Base-by-base conservation (phyloP, 306 rosid genomes). In the Quercus dentata region DNA sequence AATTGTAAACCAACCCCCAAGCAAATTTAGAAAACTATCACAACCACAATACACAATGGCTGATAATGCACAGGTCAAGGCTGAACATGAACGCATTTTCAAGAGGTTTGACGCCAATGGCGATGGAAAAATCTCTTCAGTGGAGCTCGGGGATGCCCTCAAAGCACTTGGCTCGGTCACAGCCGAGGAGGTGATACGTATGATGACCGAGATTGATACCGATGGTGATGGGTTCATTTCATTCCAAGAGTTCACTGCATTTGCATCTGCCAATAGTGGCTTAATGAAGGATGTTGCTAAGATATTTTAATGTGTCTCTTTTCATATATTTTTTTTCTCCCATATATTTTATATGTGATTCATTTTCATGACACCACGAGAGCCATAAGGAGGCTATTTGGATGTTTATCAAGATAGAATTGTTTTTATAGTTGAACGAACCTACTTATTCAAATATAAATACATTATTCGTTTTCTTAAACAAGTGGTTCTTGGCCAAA, bases 201-300 rank as follows among this genome's bases (percentile, higher is more conserved):
- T 94, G 98, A 94, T 94, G 98, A 80, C 80, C 0, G 94, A 94
- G 85, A 86, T 92, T 54, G 98, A 94, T 52, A 88, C 86, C 0
- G 91, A 94, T n/a, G 84, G 88, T 0, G 95, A 94, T 4, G 98
- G 95, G 3, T 87, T 70, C 86, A 94, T 94, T 83, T 91, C 98
- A 0, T 75, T 73, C 0, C 75, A 91, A 12, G 98, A 94, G 67
- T 94, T 87, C 79, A 55, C 86, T 1, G 79, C 65, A 3, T 94
- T 94, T 11, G 95, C 97, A 1, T 23, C 20, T 4, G 91, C 91
- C 31, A 94, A 94, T 79, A 85, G 85, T 55, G 95, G 92, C 49
- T 79, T 91, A 69, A 71, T 94, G 10, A 91, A 62, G 82, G 94
- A 94, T 73, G 87, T 91, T 58, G 97, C 91, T 20, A 94, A 90